These are phyloP conservation scores for Ustilago crameri DNA, from an alignment of 1,284 basidiomycete genomes.

Conservation along the genomic window DNA sequence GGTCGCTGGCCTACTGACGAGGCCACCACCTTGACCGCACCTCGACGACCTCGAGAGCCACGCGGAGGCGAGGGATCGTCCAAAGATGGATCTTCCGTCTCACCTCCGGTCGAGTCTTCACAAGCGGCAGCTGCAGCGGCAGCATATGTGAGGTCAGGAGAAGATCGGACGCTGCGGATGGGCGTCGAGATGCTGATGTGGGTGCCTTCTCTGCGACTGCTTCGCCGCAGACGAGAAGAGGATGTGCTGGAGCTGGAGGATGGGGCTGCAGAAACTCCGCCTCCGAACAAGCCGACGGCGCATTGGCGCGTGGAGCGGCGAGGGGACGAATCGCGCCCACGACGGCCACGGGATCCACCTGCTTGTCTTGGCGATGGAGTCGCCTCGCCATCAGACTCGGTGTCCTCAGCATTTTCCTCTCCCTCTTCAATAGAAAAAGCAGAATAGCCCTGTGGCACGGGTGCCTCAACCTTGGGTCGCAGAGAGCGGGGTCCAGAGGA, in stretches of 20 bases:
- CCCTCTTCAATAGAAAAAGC: constrained; percentile 41
- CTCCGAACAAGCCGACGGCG: constrained; percentile 56
- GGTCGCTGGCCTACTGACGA: constrained; percentile 35
- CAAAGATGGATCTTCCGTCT: constrained; percentile 1
- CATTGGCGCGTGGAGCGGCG: constrained; percentile 45
- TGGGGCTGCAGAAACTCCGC: constrained; percentile 15
- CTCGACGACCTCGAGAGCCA: constrained; percentile 47
- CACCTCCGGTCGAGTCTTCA: constrained; percentile 3
- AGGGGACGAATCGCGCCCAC: constrained; percentile 35
- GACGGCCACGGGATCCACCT: constrained; percentile 8
- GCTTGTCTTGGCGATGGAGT: constrained; percentile 21
- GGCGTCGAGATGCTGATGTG: constrained; percentile 19
- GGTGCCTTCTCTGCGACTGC: constrained; percentile 17
- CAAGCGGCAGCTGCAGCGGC: constrained; percentile 24
- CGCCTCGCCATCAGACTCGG: constrained; percentile 28
- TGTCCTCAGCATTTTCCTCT: constrained; percentile 18
- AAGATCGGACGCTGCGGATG: constrained; percentile 49
- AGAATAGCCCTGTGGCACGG: constrained; percentile 46
- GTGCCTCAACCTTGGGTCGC: constrained; percentile 58
- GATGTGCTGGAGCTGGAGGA: background rate
- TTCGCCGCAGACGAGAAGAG: constrained; percentile 10
- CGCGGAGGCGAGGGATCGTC: constrained; percentile 28
- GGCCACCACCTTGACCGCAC: constrained; percentile 49
- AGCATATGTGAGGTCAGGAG: constrained; percentile 46
- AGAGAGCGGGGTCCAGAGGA: constrained; percentile 34